Evolutionary conservation across 106 monocot species (phyloP).

Genomic region (Dendrobium catenatum): DNA sequence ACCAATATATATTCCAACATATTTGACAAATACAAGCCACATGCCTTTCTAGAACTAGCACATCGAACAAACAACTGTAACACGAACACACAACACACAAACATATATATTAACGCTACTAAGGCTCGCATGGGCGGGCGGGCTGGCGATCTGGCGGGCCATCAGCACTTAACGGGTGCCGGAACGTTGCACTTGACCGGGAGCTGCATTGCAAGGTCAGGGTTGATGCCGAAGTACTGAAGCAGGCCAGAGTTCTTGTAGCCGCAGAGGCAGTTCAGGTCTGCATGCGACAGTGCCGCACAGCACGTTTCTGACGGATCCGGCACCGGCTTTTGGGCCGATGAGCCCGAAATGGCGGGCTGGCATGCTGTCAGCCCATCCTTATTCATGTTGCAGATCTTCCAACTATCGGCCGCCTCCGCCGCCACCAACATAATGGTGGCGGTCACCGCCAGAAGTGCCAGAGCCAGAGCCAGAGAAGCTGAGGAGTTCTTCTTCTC

Average conservation of each 20-base stretch:
- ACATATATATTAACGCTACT: not conserved
- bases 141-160: too few relatives aligned
- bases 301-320: conserved; percentile 39
- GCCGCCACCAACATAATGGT: not conserved
- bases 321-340: conserved; percentile 15
- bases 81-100: not conserved
- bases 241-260: conserved; percentile 42
- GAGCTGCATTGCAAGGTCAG: conserved; percentile 43
- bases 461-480: not conserved
- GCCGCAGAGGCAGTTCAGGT: conserved; percentile 51
- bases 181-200: conserved; percentile 38
- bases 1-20: too few relatives aligned
- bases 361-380: conserved; percentile 43
- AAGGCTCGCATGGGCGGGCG: not conserved
- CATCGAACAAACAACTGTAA: not conserved
- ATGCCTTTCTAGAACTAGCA: too few relatives aligned
- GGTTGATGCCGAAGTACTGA: conserved; percentile 28
- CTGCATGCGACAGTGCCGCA: conserved; percentile 27
- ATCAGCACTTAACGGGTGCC: conserved; percentile 16
- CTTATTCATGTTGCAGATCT: conserved; percentile 39
- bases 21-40: too few relatives aligned
- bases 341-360: conserved; percentile 25
- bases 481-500: not conserved
- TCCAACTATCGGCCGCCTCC: conserved; percentile 8
- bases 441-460: not conserved